Evolutionary conservation across 1,284 basidiomycete species (phyloP), one percentile per base, ranked within the genome.

Genomic region (Phylloboletellus chloephorus): DNA sequence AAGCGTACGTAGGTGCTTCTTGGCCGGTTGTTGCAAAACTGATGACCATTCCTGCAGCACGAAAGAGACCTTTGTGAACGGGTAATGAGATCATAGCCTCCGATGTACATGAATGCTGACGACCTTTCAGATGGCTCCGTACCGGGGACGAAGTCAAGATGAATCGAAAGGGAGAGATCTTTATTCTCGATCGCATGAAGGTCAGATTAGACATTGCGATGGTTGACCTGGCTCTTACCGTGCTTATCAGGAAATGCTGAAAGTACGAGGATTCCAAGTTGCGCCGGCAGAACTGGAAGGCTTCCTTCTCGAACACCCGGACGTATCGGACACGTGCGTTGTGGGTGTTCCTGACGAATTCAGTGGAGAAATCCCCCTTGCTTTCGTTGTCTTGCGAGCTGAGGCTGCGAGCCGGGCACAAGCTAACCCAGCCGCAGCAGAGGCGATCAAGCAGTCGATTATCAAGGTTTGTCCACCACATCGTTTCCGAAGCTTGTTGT

Each of bases 321-420:
- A 74, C 46, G 73, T 83, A 5, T 61, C 60, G 5, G 81, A 83
- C 46, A 61, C 63, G 1, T 78, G 77, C 51, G 83, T 92, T 9
- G 80, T 92, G 5, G 77, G 85, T 3, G 60, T 89, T 3, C 74
- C 73, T 0, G 84, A 92, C 54, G 85, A 89, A 11, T 85, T 80
- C 50, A 82, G 76, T 35, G 88, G 88, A 25, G 88, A 92, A 55
- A 53, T 87, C 4, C 88, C 89, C 0, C 58, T 84, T 32, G 85
- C 83, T 0, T 89, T 77, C 53, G 67, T 89, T n/a, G 78, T 80
- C 2, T 69, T 78, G 7, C 68, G 67, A 38, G 57, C 67, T 3
- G 59, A 64, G 5, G 72, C 75, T 0, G 58, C 60, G 13, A 61
- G 63, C 37, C 67, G 69, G 12, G 61, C 71, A 13, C 51, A 51